These are phyloP conservation scores for Polytrichum commune DNA, from an alignment of 225 moss, liverwort and hornwort genomes.

Conservation along the genomic window DNA sequence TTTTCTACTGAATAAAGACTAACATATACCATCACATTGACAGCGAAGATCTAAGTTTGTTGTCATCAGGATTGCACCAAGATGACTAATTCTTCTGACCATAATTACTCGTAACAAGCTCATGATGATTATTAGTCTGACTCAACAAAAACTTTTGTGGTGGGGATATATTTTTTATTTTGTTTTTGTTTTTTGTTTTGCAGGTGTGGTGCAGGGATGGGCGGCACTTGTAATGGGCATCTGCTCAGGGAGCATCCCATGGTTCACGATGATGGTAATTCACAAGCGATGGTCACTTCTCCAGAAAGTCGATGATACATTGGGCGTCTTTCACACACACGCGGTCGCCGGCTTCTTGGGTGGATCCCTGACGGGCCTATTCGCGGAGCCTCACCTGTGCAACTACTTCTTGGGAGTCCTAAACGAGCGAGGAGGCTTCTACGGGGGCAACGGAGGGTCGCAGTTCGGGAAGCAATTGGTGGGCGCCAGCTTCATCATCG, in stretches of 20 bases:
- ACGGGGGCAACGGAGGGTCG: conserved; percentile 30
- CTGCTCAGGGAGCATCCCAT: conserved; percentile 37
- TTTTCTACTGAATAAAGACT: no score
- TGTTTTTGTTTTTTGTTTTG: neutral
- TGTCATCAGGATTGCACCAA: neutral
- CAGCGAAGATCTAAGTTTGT: no score
- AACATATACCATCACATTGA: neutral
- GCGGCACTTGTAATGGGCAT: conserved; percentile 47
- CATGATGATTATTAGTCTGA: no score
- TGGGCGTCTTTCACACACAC: conserved; percentile 57
- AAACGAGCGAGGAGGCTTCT: conserved; percentile 41
- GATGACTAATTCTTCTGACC: neutral
- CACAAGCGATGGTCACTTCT: conserved; percentile 47
- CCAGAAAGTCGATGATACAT: conserved; percentile 39
- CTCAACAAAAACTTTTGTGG: neutral
- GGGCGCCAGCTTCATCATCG: conserved; percentile 36
- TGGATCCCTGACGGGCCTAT: conserved; percentile 35
- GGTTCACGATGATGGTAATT: conserved; percentile 63
- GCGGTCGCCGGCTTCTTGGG: conserved; percentile 42
- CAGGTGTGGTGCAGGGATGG: conserved; percentile 58
- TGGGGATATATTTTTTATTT: neutral
- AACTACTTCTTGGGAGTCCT: conserved; percentile 34
- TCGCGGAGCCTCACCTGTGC: conserved; percentile 45
- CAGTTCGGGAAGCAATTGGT: conserved; percentile 45
- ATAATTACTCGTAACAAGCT: no score